Base-by-base conservation (phyloP, 139 green algal genomes). In the Auxenochlorella pyrenoidosa region DNA sequence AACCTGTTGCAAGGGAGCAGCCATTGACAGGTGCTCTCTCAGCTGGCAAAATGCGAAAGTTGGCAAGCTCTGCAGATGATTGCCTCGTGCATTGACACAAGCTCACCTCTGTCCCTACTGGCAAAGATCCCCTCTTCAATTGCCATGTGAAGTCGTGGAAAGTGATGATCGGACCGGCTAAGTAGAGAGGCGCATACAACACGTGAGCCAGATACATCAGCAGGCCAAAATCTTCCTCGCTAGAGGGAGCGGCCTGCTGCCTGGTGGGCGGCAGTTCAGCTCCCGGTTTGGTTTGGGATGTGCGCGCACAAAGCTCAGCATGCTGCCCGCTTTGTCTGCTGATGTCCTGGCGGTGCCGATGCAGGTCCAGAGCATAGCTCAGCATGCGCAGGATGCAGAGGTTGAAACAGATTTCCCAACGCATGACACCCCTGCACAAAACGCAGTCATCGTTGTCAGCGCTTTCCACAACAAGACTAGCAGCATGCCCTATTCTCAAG, bases 371-470 rank as follows among this genome's bases (percentile, higher is more conserved):
- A 0, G 88, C 91, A 75, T 94, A 99, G 65, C 95, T 98, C 24
- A 99, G 83, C 87, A 97, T 93, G 63, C 97, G 92, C 51, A 99
- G 92, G 38, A 96, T 26, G 2, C 96, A 79, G 30, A 99, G 79
- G 87, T 99, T 99, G 93, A 95, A 99, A 87, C 93, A 91, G 75
- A 98, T 97, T 77, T 99, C 94, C 96, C 96, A 99, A 0, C 96
- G 92, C 75, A 98, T 85, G 28, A 92, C 41, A 70, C 58, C 96
- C 93, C 36, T 90, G 75, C 59, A 54, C 2, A 30, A 58, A 40
- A 73, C 16, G 2, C 16, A 63, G 18, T 8, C 54, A 63, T 28
- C 22, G n/a, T 63, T 8, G 16, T 22, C 54, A 63, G 54, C 16
- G 54, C 54, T 63, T 8, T 54, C 54, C 54, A 63, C 54, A 54